phyloP scores from a whole-genome alignment of 768 basidiomycete genomes.

The Xanthoconium stramineum region DNA sequence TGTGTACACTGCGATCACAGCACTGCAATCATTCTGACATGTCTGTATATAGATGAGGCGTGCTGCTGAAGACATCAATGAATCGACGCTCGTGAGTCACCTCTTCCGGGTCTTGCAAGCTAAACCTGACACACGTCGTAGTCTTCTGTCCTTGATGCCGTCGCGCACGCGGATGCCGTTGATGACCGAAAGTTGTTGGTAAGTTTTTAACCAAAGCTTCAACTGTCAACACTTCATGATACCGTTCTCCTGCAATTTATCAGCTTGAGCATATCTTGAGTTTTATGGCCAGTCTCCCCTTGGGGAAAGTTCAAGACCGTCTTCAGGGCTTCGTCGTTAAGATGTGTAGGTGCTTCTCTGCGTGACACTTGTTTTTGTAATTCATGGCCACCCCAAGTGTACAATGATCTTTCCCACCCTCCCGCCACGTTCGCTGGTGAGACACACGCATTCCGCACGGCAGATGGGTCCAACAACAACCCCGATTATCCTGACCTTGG shows the following conservation, averaged over 20 bases:
- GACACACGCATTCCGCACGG: slow-evolving; percentile 61
- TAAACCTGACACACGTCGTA: slow-evolving; percentile 22
- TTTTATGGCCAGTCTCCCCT: slow-evolving; percentile 57
- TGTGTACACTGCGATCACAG: background rate
- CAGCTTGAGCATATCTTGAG: slow-evolving; percentile 72
- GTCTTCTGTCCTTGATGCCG: slow-evolving; percentile 58
- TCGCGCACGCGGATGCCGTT: slow-evolving; percentile 57
- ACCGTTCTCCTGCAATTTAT: background rate
- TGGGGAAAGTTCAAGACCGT: slow-evolving; percentile 41
- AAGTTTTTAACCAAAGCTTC: slow-evolving; percentile 22
- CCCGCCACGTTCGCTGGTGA: slow-evolving; percentile 65
- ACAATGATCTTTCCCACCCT: slow-evolving; percentile 80
- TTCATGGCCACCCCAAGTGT: slow-evolving; percentile 44
- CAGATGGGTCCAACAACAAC: slow-evolving; percentile 81
- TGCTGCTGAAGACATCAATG: slow-evolving; percentile 29
- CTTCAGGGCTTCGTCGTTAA: slow-evolving; percentile 42
- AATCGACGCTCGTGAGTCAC: slow-evolving; percentile 23
- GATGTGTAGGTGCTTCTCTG: slow-evolving; percentile 45
- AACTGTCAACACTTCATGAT: background rate
- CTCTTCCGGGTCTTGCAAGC: too few species aligned
- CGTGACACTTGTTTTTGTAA: background rate
- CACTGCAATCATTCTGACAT: background rate
- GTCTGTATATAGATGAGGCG: slow-evolving; percentile 26
- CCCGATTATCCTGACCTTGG: slow-evolving; percentile 67
- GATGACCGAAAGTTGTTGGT: slow-evolving; percentile 81